Conservation (phyloP, 2,329 filamentous ascomycete genomes). For the Sarocladiaceae sp. region DNA sequence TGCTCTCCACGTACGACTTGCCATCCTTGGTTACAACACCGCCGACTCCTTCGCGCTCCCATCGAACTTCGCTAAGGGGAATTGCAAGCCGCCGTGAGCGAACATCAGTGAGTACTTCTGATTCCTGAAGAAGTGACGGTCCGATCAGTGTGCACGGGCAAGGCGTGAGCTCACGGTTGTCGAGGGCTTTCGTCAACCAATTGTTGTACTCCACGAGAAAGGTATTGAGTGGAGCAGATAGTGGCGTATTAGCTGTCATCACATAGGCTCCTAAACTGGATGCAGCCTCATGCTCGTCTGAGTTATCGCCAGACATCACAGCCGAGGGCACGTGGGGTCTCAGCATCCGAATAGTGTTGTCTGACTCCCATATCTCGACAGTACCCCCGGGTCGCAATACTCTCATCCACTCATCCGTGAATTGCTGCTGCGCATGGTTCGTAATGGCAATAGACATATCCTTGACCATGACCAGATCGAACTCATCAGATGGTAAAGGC, state of each 20-base stretch:
- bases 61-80: slow-evolving; percentile 75
- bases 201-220: slow-evolving; percentile 77
- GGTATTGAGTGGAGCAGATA: slow-evolving; percentile 73
- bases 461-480: slow-evolving; percentile 85
- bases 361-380: slow-evolving; percentile 84
- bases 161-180: slow-evolving; percentile 60
- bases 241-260: slow-evolving; percentile 75
- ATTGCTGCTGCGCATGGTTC: slow-evolving; percentile 46
- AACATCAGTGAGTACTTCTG: slow-evolving; percentile 62
- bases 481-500: slow-evolving; percentile 73
- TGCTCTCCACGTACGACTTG: slow-evolving; percentile 53
- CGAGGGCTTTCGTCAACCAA: slow-evolving; percentile 73
- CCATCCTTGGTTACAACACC: slow-evolving; percentile 55
- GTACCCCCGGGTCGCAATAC: slow-evolving; percentile 71
- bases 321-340: slow-evolving; percentile 64
- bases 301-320: slow-evolving; percentile 26
- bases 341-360: slow-evolving; percentile 77
- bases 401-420: slow-evolving; percentile 68
- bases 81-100: slow-evolving; percentile 77
- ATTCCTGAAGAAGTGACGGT: slow-evolving; percentile 74
- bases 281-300: slow-evolving; percentile 57
- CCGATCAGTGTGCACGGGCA: slow-evolving; percentile 74
- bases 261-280: slow-evolving; percentile 72
- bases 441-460: slow-evolving; percentile 66
- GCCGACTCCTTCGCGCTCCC: slow-evolving; percentile 72